These are phyloP conservation scores for Geotrichum phurueaensis DNA, from an alignment of 1,139 yeast species.

Conservation along the genomic window DNA sequence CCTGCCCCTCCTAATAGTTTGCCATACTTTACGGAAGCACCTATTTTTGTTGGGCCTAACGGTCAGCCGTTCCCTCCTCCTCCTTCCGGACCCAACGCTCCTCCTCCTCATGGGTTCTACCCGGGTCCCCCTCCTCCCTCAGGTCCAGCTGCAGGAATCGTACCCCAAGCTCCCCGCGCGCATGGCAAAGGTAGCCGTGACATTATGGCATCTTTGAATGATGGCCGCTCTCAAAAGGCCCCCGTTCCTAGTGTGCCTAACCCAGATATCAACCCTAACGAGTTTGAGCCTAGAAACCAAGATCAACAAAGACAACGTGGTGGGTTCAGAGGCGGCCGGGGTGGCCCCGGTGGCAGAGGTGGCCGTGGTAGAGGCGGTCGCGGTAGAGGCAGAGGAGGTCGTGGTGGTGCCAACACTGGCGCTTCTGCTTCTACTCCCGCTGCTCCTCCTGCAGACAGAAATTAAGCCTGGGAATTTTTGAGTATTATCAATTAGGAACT, in stretches of 20 bases:
- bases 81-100: slow-evolving; percentile 12
- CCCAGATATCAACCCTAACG: slow-evolving; percentile 21
- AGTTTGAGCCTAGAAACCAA: slow-evolving; percentile 24
- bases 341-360: slow-evolving; percentile 29
- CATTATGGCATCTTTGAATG: slow-evolving; percentile 29
- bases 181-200: slow-evolving; percentile 30
- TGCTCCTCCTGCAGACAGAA: background rate
- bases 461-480: background rate
- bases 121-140: slow-evolving; percentile 20
- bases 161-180: background rate
- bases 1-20: slow-evolving; percentile 29
- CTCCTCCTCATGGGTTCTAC: slow-evolving; percentile 25
- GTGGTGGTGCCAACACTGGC: slow-evolving; percentile 4
- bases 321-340: slow-evolving; percentile 32
- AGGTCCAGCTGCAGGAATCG: slow-evolving; percentile 24
- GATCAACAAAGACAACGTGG: slow-evolving; percentile 30
- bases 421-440: background rate
- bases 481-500: too few relatives aligned
- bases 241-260: slow-evolving; percentile 1
- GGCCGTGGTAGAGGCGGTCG: slow-evolving; percentile 25
- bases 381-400: slow-evolving; percentile 15
- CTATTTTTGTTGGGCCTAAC: slow-evolving; percentile 22
- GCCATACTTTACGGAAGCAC: slow-evolving; percentile 9
- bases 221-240: slow-evolving; percentile 16
- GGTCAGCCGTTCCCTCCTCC: slow-evolving; percentile 19